Evolutionary conservation across 768 basidiomycete species (phyloP), one percentile per base, ranked within the genome.

Genomic region (Neoboletus brunneissimus): DNA sequence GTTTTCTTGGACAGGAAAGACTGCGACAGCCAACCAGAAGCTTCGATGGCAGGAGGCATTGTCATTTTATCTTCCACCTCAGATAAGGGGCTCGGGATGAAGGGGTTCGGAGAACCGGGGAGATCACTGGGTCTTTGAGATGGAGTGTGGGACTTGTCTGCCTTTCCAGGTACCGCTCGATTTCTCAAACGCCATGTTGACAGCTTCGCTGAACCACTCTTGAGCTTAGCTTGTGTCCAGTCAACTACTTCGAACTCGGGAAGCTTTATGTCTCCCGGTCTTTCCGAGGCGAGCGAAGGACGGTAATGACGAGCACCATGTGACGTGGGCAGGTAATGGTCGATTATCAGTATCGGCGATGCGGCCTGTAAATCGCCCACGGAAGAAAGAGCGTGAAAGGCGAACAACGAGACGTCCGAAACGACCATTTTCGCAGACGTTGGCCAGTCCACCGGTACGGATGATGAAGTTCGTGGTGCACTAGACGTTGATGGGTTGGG

Each of bases 291-390:
- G 10, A 71, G 57, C 38, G 67, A 66, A 22, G 81, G 81, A 53
- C 82, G 80, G 41, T 64, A 47, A 64, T 82, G 81, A 7, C 57
- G 55, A 20, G 67, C 50, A 35, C 76, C 60, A 68, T 89, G 88
- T 57, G 89, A 88, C 7, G 71, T 71, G 15, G 76, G 67, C 18
- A 95, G 80, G 58, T 82, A 71, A n/a, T 78, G 79, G 64, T 95
- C 94, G 11, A 84, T 85, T 47, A 94, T 80, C 18, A 96, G 64
- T 43, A 96, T 72, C 13, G 93, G 93, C 15, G 80, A 77, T 25
- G 85, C 81, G 47, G 62, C 31, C 48, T 66, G 71, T 27, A 43
- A n/a, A 51, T 61, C 65, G 8, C 64, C 60, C 31, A 23, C 27
- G 18, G 64, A 58, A 16, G 63, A 59, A 32, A 60, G 48, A 9